Conservation (phyloP, 768 basidiomycete species). For the Lentinula lateritia region DNA sequence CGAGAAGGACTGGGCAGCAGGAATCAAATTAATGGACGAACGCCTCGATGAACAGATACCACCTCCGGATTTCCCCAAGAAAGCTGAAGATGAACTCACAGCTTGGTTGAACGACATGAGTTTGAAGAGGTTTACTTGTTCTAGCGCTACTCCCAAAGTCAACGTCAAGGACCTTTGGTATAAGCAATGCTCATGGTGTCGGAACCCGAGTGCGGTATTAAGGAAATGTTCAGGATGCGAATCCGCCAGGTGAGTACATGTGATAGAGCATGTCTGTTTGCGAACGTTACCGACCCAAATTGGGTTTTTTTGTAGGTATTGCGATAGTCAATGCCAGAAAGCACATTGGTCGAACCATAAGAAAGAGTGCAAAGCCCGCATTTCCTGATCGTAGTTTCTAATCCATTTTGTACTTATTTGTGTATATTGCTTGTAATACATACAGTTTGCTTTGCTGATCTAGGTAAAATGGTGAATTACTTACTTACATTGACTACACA, state of each 20-base stretch:
- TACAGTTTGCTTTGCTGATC: background rate
- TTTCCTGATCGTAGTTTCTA: background rate
- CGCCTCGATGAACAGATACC: background rate
- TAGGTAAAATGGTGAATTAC: background rate
- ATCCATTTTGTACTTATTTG: background rate
- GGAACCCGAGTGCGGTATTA: conserved; percentile 54
- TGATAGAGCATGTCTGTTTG: background rate
- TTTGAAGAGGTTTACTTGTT: background rate
- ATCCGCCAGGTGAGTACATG: conserved; percentile 28
- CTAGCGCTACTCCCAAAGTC: background rate
- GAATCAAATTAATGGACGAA: background rate
- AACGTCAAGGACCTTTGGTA: background rate
- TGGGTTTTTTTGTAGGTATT: conserved; percentile 28
- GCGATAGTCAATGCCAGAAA: conserved; percentile 37
- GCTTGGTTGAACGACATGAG: background rate
- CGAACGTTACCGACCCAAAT: background rate
- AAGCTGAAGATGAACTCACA: background rate
- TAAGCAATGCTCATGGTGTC: conserved; percentile 53
- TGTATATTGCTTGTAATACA: too few relatives aligned
- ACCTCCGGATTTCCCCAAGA: background rate
- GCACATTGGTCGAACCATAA: conserved; percentile 35
- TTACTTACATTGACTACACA: background rate
- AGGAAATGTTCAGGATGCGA: conserved; percentile 45
- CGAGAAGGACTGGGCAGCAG: background rate
- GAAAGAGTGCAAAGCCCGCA: conserved; percentile 17